Percentiles rank a stretch among this genome's conserved stretches.
These are phyloP conservation scores for Salvia sclarea DNA, from an alignment of 305 asterid genomes.

Conservation along the genomic window DNA sequence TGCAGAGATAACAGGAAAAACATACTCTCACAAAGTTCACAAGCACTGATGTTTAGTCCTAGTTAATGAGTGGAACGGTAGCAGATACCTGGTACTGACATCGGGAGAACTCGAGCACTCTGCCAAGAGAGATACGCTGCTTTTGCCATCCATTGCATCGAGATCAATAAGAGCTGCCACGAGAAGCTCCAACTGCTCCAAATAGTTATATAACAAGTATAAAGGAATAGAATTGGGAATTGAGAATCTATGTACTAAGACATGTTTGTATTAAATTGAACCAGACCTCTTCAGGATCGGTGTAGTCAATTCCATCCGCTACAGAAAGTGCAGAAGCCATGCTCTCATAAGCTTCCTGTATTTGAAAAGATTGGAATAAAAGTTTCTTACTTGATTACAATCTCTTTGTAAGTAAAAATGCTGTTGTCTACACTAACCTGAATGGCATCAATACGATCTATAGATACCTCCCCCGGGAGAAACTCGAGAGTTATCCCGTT, in stretches of 20 bases:
- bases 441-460: slow-evolving; percentile 70
- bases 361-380: slow-evolving; percentile 7
- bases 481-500: slow-evolving; percentile 70
- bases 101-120: slow-evolving; percentile 95
- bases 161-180: slow-evolving; percentile 89
- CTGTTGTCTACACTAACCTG: slow-evolving; percentile 52
- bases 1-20: background rate
- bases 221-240: slow-evolving; percentile 2
- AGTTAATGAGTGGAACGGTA: background rate
- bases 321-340: slow-evolving; percentile 96
- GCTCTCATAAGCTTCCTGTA: slow-evolving; percentile 83
- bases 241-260: background rate
- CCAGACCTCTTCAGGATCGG: slow-evolving; percentile 96
- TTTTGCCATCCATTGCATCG: slow-evolving; percentile 97
- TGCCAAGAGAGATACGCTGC: slow-evolving; percentile 74
- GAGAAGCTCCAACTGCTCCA: slow-evolving; percentile 79
- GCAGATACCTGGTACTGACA: slow-evolving; percentile 79
- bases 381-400: background rate
- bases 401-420: background rate
- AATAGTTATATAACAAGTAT: slow-evolving; percentile 25
- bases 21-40: background rate
- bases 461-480: slow-evolving; percentile 66
- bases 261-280: slow-evolving; percentile 8
- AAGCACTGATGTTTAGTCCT: background rate
- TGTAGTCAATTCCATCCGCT: slow-evolving; percentile 91